phyloP scores from a whole-genome alignment of 306 rosid species.

The Dalbergia cochinchinensis region DNA sequence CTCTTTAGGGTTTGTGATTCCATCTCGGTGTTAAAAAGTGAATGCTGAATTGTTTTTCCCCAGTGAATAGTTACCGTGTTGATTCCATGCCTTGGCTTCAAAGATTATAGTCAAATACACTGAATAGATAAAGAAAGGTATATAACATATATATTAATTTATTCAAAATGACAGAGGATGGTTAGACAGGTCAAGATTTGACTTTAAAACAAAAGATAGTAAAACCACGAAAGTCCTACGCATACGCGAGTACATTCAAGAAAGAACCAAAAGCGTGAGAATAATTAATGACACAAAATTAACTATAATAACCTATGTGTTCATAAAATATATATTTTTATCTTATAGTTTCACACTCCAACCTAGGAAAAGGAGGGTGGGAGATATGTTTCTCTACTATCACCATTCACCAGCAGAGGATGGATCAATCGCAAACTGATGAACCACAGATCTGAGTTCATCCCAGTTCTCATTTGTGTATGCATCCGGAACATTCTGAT shows the following conservation, averaged over 20 bases:
- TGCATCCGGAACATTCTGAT: too few relatives aligned
- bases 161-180: not conserved
- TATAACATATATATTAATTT: too few relatives aligned
- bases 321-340: not conserved
- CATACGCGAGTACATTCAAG: not conserved
- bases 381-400: conserved; percentile 33
- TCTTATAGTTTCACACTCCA: not conserved
- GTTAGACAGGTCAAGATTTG: not conserved
- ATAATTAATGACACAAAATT: not conserved
- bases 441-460: too few relatives aligned
- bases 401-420: conserved; percentile 37
- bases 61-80: too few relatives aligned
- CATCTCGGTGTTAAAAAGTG: too few relatives aligned
- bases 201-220: not conserved
- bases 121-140: not conserved
- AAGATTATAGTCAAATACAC: not conserved
- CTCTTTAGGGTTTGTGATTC: too few relatives aligned
- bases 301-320: too few relatives aligned
- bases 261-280: not conserved
- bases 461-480: not conserved
- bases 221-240: not conserved
- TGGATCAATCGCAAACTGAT: too few relatives aligned
- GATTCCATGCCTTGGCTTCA: not conserved
- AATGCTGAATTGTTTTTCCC: too few relatives aligned
- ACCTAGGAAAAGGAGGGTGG: not conserved